Conservation (phyloP, 148 eudicot species). For the Cornus kousa region DNA sequence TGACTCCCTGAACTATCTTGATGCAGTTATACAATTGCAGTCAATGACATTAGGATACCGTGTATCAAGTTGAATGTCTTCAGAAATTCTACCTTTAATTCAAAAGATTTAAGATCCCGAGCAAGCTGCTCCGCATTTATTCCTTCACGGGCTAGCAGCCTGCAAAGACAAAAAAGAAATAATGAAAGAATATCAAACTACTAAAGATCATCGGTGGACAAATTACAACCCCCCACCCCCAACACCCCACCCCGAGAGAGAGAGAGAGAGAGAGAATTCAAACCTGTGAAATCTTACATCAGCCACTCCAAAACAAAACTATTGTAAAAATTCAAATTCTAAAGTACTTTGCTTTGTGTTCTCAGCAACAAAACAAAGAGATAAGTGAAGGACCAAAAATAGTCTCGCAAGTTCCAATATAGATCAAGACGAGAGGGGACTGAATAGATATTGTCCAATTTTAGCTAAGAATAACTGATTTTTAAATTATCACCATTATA, state of each 20-base stretch:
- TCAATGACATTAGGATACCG: background rate
- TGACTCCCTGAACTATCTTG: background rate
- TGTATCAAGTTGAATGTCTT: background rate
- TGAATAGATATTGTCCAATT: background rate
- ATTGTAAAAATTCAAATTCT: background rate
- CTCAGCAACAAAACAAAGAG: background rate
- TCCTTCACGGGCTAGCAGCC: constrained; percentile 95
- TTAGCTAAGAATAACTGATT: background rate
- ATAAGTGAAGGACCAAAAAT: background rate
- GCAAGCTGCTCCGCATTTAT: constrained; percentile 96
- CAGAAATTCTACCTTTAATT: constrained; percentile 59
- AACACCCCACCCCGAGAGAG: too few relatives aligned
- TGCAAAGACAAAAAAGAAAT: constrained; percentile 25
- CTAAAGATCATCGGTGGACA: background rate
- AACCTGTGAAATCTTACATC: background rate
- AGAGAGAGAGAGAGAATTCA: too few relatives aligned
- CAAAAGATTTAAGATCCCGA: constrained; percentile 88
- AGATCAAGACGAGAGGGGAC: background rate
- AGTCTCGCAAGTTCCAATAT: too few relatives aligned
- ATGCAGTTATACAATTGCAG: background rate
- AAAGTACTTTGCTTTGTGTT: background rate
- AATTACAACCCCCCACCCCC: background rate
- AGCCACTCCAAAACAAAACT: background rate
- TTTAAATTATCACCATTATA: too few relatives aligned
- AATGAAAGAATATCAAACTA: background rate